Percentiles rank a stretch among this genome's conserved stretches.
phyloP scores from a whole-genome alignment of 495 filamentous ascomycete species.

The Aspergillus sclerotiicarbonarius region DNA sequence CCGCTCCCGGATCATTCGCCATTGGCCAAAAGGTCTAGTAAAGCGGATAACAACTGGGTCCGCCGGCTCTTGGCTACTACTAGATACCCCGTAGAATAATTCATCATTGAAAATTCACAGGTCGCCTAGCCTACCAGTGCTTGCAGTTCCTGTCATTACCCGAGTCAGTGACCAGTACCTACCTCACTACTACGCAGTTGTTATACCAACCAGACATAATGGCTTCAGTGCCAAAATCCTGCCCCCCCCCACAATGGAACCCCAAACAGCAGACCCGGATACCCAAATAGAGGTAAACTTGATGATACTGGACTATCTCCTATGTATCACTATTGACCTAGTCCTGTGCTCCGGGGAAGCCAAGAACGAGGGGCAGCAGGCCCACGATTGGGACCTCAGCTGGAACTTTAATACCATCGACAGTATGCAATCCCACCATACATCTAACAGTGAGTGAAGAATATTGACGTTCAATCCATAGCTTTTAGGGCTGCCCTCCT shows the following conservation, averaged over 20 bases:
- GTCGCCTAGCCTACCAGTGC: no score
- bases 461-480: background rate
- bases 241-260: slow-evolving; percentile 11
- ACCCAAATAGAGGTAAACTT: slow-evolving; percentile 44
- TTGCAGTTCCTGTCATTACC: no score
- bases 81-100: no score
- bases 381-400: slow-evolving; percentile 14
- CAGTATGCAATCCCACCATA: slow-evolving; percentile 18
- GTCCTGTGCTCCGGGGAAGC: slow-evolving; percentile 18
- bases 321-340: slow-evolving; percentile 41
- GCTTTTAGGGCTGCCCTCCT: slow-evolving; percentile 11
- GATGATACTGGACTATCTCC: slow-evolving; percentile 55
- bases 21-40: no score
- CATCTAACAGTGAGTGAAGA: background rate
- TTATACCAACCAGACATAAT: background rate
- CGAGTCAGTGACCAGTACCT: no score
- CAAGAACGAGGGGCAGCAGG: slow-evolving; percentile 4
- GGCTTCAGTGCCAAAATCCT: background rate
- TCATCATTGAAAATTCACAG: no score
- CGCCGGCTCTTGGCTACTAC: no score
- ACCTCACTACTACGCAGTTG: background rate
- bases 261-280: slow-evolving; percentile 18
- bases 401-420: slow-evolving; percentile 24
- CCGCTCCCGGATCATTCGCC: no score
- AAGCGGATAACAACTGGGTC: no score